These are phyloP conservation scores for Nemophila menziesii DNA, from an alignment of 257 asterid species.

Conservation along the genomic window DNA sequence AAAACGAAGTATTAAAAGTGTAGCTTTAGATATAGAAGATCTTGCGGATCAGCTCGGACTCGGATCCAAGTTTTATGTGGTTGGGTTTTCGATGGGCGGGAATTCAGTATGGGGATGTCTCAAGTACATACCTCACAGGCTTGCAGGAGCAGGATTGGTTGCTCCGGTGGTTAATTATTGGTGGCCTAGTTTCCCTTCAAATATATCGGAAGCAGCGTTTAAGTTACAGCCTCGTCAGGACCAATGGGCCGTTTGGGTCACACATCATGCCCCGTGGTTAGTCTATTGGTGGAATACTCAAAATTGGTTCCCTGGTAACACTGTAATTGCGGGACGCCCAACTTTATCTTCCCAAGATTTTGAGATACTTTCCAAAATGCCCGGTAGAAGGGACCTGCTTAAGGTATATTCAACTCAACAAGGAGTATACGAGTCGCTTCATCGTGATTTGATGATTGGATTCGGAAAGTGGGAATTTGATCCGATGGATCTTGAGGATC, in stretches of 20 bases:
- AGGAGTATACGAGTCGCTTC: conserved; percentile 48
- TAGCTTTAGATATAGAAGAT: conserved; percentile 57
- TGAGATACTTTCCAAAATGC: conserved; percentile 15
- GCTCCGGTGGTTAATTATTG: conserved; percentile 55
- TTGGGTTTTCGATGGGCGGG: conserved; percentile 71
- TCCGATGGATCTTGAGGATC: conserved; percentile 55
- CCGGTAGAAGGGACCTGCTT: background rate
- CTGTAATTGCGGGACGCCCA: conserved; percentile 29
- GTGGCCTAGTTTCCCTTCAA: conserved; percentile 51
- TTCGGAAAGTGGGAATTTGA: conserved; percentile 60
- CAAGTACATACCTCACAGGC: conserved; percentile 54
- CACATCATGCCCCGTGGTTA: conserved; percentile 48
- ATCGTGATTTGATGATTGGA: conserved; percentile 53
- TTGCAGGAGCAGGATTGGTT: conserved; percentile 39
- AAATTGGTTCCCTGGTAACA: conserved; percentile 45
- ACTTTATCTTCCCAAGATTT: conserved; percentile 34
- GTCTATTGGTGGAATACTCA: conserved; percentile 66
- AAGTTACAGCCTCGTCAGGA: conserved; percentile 25
- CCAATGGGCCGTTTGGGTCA: conserved; percentile 58
- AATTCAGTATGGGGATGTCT: conserved; percentile 71
- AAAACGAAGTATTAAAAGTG: conserved; percentile 36
- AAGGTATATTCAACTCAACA: conserved; percentile 57
- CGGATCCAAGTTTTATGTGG: conserved; percentile 47
- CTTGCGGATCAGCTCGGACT: conserved; percentile 50
- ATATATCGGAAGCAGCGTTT: conserved; percentile 37